Evolutionary conservation across 2,329 filamentous ascomycete genomes (phyloP), one percentile per base, ranked within the genome.

Genomic region (Fusarium paranaense): DNA sequence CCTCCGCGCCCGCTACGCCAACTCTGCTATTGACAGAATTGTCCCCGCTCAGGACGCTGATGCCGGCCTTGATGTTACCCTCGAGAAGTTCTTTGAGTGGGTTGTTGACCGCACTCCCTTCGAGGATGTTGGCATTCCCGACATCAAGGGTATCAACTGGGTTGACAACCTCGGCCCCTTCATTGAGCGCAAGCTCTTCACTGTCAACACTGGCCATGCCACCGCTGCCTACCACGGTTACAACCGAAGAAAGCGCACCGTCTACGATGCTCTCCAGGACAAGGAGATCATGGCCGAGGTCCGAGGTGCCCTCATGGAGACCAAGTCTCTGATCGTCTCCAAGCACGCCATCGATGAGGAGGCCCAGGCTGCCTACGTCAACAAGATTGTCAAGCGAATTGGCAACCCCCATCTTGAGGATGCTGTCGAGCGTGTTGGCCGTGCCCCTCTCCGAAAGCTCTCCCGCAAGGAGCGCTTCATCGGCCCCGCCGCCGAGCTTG

Each of bases 61-160:
- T 78, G 90, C 92, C 27, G 95, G 95, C 65, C 89, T 99, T 52
- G 92, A 98, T 80, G 97, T 99, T 76, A 95, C 93, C 80, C 95
- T 99, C 57, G 97, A 99, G 89, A 97, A 97, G 86, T 99, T 98
- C 89, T 98, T 94, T 86, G 97, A 99, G 87, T 99, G 97, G 97
- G 96, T 97, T 42, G 95, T 99, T 61, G 97, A 99, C 82, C 87
- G 91, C 82, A 93, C 91, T 52, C 96, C 96, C 3, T 98, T 98
- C 84, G 88, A 92, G 74, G 90, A 92, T 73, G 86, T 89, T 71
- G 83, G 83, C 35, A 81, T 83, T 20, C 95, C 95, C 7, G 85
- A 90, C 20, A 96, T 99, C 80, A 85, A 97, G 76, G 96, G 95
- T 69, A 92, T 98, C 82, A 94, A 97, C 86, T 98, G 94, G 91